Evolutionary conservation across 1,284 basidiomycete species (phyloP), one percentile per base, ranked within the genome.

Genomic region (Cyathus olla): DNA sequence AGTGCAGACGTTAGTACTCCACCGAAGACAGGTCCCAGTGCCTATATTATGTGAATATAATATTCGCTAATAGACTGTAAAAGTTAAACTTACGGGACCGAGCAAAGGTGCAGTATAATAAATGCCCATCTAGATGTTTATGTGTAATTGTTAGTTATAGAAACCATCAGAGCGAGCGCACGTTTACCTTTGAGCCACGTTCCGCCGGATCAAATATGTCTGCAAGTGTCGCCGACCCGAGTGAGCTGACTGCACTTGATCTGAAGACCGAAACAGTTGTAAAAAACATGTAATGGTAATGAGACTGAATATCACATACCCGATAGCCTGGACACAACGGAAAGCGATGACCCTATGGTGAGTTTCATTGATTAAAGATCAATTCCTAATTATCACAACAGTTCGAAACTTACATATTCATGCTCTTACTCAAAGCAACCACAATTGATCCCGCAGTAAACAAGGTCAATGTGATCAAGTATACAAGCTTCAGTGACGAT

Each of bases 131-230:
- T 84, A 15, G 17, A 51, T 47, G 60, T 4, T 13, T 13, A 21
- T 17, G 24, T 17, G 10, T 50, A 37, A 50, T 35, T 6, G 47
- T 21, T 26, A n/a, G 26, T 17, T 57, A 13, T n/a, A 11, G 27
- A 19, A 21, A 19, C 11, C 24, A 28, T 13, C 22, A 28, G 11
- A 11, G 22, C 26, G 35, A 22, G 5, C 42, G 24, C 84, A 26
- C 17, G 39, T 60, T 48, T 57, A 79, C 81, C 74, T 86, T 94
- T 11, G 86, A 87, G 2, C 95, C 95, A 49, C 95, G 84, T 72
- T 95, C 92, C 48, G 87, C 82, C 1, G 90, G 85, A 53, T 95
- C 93, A 68, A 90, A 95, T 39, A 95, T 92, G 72, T 95, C 94
- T 2, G 91, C 91, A 5, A 97, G 80, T 8, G 92, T 92, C 8